A percentile compares a stretch with the other conserved stretches of the same genome.
These are phyloP conservation scores for Fusarium sterilihyphosum DNA, from an alignment of 2,329 filamentous ascomycete species.

Conservation along the genomic window DNA sequence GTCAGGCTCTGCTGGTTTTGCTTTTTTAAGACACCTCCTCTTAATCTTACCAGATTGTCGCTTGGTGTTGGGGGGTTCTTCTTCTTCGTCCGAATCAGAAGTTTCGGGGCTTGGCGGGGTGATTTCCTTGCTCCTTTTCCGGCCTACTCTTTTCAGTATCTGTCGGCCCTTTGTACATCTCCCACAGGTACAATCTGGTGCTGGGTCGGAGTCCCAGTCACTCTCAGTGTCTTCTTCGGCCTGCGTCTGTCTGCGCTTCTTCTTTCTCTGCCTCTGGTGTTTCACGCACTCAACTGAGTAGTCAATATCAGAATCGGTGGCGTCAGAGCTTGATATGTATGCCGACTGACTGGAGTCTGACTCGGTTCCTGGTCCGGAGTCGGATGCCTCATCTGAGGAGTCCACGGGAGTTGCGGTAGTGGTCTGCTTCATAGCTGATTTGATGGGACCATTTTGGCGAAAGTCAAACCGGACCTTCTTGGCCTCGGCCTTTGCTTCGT, in stretches of 20 bases:
- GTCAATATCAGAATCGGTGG: slow-evolving; percentile 30
- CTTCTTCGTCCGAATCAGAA: slow-evolving; percentile 35
- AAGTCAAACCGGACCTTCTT: slow-evolving; percentile 58
- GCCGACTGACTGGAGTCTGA: slow-evolving; percentile 40
- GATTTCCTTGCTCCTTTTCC: slow-evolving; percentile 24
- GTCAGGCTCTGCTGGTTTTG: slow-evolving; percentile 38
- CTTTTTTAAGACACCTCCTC: slow-evolving; percentile 35
- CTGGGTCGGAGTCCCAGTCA: slow-evolving; percentile 47
- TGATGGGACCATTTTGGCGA: slow-evolving; percentile 40
- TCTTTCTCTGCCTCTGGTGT: slow-evolving; percentile 29
- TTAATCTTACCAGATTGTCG: slow-evolving; percentile 33
- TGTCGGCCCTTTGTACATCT: slow-evolving; percentile 38
- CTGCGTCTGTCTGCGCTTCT: slow-evolving; percentile 13
- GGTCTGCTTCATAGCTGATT: slow-evolving; percentile 40
- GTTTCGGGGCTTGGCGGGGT: slow-evolving; percentile 12
- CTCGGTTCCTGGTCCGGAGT: slow-evolving; percentile 29
- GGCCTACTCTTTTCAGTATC: slow-evolving; percentile 36
- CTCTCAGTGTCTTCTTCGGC: slow-evolving; percentile 35
- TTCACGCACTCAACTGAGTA: slow-evolving; percentile 23
- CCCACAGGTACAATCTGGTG: slow-evolving; percentile 45
- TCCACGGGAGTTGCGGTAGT: slow-evolving; percentile 23
- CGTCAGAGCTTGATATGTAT: slow-evolving; percentile 19
- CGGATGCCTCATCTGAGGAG: slow-evolving; percentile 37
- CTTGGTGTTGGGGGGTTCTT: slow-evolving; percentile 27
- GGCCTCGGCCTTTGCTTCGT: slow-evolving; percentile 23